Evolutionary conservation across 176 grass and related monocot genomes (phyloP).

Genomic region (Oryza longistaminata): DNA sequence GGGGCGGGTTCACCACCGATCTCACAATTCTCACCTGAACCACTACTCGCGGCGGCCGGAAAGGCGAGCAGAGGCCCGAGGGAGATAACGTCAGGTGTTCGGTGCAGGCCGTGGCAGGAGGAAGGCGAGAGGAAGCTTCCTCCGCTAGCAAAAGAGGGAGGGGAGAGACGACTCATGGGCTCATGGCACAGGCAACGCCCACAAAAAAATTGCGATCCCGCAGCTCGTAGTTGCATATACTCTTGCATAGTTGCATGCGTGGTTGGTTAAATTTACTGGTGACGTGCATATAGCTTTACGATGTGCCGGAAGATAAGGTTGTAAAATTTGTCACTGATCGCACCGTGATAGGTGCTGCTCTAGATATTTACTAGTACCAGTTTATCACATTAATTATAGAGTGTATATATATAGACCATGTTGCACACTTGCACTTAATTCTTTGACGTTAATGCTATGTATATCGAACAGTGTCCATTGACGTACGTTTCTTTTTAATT

Average conservation of each 20-base stretch:
- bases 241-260: neutral
- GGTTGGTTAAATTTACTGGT: neutral
- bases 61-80: neutral
- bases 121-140: slow-evolving; percentile 47
- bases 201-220: neutral
- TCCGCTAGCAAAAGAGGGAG: neutral
- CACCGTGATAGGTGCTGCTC: neutral
- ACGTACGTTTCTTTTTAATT: too few species aligned
- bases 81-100: slow-evolving; percentile 9
- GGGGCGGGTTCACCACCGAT: neutral
- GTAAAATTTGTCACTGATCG: neutral
- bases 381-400: too few species aligned
- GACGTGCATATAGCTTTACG: neutral
- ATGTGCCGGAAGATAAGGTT: neutral
- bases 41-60: neutral
- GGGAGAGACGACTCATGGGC: neutral
- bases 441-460: too few species aligned
- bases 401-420: neutral
- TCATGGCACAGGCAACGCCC: neutral
- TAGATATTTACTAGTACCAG: neutral
- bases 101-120: neutral
- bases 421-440: neutral
- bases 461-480: too few species aligned
- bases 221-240: neutral
- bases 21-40: slow-evolving; percentile 20